Conservation (phyloP, 2,329 filamentous ascomycete genomes). For the Ramichloridium luteum region DNA sequence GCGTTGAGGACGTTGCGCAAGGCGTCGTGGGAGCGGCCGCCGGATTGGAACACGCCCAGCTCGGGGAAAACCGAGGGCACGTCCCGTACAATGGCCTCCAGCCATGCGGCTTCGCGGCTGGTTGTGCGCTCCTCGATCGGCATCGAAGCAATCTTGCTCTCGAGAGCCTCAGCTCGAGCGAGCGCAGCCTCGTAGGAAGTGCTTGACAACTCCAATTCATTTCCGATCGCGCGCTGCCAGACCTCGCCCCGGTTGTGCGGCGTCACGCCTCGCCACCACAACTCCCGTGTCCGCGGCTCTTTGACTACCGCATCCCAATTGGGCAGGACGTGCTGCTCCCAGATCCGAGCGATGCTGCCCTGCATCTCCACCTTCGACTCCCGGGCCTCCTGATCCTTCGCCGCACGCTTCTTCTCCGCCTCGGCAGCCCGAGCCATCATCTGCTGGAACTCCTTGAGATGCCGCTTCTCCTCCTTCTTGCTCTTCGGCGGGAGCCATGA, state of each 20-base stretch:
- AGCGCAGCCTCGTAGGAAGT: conserved; percentile 61
- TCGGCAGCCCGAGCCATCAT: conserved; percentile 60
- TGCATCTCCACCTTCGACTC: conserved; percentile 41
- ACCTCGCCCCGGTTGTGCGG: conserved; percentile 56
- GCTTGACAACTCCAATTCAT: conserved; percentile 55
- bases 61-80: conserved; percentile 58
- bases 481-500: conserved; percentile 81
- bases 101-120: conserved; percentile 47
- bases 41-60: conserved; percentile 55
- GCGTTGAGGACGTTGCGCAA: conserved; percentile 64
- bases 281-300: conserved; percentile 56
- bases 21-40: conserved; percentile 52
- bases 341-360: conserved; percentile 43
- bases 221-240: conserved; percentile 61
- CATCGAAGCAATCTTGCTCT: conserved; percentile 41
- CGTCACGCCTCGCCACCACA: conserved; percentile 74
- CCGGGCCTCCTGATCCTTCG: conserved; percentile 40
- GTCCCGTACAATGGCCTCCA: conserved; percentile 52
- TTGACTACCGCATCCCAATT: conserved; percentile 62
- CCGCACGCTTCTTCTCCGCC: conserved; percentile 40
- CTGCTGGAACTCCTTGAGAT: conserved; percentile 72
- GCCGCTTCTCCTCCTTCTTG: conserved; percentile 78
- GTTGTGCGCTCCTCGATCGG: conserved; percentile 32
- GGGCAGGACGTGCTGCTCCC: conserved; percentile 65
- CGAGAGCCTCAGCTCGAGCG: conserved; percentile 50